Base-by-base conservation (phyloP, 106 monocot species). In the Apostasia ramifera region DNA sequence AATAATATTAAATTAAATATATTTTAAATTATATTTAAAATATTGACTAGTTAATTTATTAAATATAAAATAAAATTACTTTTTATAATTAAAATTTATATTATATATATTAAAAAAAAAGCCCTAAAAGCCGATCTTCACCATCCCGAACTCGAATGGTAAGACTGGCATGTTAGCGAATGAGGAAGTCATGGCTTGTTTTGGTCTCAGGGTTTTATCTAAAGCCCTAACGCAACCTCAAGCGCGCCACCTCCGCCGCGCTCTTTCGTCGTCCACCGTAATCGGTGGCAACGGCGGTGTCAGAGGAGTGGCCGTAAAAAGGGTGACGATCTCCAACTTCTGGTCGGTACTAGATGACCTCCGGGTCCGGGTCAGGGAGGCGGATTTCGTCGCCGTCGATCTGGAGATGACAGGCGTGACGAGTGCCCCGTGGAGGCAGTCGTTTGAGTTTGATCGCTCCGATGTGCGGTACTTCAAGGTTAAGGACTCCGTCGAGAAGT, bases 361-460 rank as follows among this genome's bases (percentile, higher is more conserved):
- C 11, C 81, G 79, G 40, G 40, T 67, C 14, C 83, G 57, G 10
- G 84, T 98, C 43, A 75, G 77, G 56, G 79, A 78, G 6, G 66
- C 92, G 51, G 90, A 84, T 39, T 98, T 98, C 81, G 92, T 98
- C 37, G 87, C 92, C 47, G 26, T 92, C 47, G 97, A 98, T 60
- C 85, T 92, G 4, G 97, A 98, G 92, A 92, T 98, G 92, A 93
- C 85, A 2, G 97, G 97, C 39, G 79, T 98, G 44, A 76, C 87
- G 55, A 93, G 89, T 80, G 81, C 92, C 9, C 97, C 97, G 12
- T 98, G 97, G 97, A 70, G 92, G 57, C 85, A 92, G 47, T 61
- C 79, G 14, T 92, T 87, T 51, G 89, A 80, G 51, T 87, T 92
- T 72, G 97, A 98, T 74, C 78, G 90, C 59, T 63, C 87, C 44